Evolutionary conservation across 2,329 filamentous ascomycete genomes (phyloP).

Genomic region (Ciborinia camelliae): DNA sequence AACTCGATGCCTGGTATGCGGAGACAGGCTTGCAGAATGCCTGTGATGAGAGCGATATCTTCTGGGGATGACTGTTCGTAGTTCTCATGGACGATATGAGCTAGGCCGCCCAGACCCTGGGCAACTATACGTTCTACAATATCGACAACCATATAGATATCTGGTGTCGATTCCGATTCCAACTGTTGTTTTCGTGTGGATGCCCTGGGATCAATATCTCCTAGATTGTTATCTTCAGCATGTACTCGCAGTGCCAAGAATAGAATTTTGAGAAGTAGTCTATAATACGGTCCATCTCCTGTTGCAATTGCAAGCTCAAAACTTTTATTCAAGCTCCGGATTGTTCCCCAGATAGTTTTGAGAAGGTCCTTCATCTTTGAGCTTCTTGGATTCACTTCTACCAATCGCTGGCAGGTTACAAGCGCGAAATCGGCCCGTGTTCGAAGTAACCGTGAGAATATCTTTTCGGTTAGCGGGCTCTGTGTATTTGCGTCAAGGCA

Average conservation of each 20-base stretch:
- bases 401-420: conserved; percentile 75
- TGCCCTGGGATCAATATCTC: conserved; percentile 24
- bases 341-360: conserved; percentile 56
- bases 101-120: conserved; percentile 76
- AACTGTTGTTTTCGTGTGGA: conserved; percentile 25
- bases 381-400: conserved; percentile 51
- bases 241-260: conserved; percentile 76
- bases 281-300: conserved; percentile 68
- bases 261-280: conserved; percentile 76
- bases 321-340: conserved; percentile 50
- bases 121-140: conserved; percentile 77
- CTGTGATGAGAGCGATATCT: conserved; percentile 83
- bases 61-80: conserved; percentile 63
- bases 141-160: conserved; percentile 53
- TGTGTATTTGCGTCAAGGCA: conserved; percentile 77
- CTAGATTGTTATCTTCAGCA: conserved; percentile 29
- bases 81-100: conserved; percentile 76
- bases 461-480: conserved; percentile 67
- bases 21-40: conserved; percentile 80
- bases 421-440: conserved; percentile 77
- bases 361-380: conserved; percentile 54
- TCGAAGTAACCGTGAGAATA: conserved; percentile 77
- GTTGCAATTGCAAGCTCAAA: conserved; percentile 58
- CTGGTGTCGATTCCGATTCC: conserved; percentile 33
- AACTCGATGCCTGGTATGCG: conserved; percentile 73